Conservation (phyloP, 129 eudicot species). For the carrot (Daucus carota) region DNA sequence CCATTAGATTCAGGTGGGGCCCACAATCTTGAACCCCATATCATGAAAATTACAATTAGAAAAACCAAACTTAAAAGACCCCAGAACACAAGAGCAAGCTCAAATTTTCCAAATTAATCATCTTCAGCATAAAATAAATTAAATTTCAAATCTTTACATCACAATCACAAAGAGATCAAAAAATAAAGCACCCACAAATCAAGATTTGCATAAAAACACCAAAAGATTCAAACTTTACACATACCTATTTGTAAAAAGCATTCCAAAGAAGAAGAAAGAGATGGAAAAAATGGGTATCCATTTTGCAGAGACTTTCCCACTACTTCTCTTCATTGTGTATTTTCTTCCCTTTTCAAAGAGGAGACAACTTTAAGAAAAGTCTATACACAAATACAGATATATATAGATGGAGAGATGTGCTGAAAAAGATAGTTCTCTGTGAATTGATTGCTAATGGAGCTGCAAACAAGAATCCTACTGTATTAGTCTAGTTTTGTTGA, state of each 20-base stretch:
- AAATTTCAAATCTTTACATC: neutral
- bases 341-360: neutral
- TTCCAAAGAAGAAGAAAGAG: slow-evolving; percentile 65
- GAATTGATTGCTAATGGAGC: slow-evolving; percentile 1
- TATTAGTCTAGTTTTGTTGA: neutral
- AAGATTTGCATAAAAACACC: neutral
- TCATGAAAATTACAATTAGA: neutral
- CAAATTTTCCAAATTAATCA: neutral
- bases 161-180: slow-evolving; percentile 1
- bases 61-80: neutral
- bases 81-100: neutral
- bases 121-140: neutral
- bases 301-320: slow-evolving; percentile 57
- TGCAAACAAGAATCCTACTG: slow-evolving; percentile 4
- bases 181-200: slow-evolving; percentile 1
- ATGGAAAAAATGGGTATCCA: slow-evolving; percentile 71
- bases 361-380: neutral
- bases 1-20: slow-evolving; percentile 60
- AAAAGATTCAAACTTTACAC: neutral
- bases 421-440: neutral
- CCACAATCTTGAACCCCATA: slow-evolving; percentile 50
- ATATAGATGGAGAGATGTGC: neutral
- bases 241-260: slow-evolving; percentile 76
- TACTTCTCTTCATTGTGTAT: slow-evolving; percentile 40
- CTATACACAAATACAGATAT: neutral